Conservation (phyloP, 805 yeast species). For the Candida gorgasii region DNA sequence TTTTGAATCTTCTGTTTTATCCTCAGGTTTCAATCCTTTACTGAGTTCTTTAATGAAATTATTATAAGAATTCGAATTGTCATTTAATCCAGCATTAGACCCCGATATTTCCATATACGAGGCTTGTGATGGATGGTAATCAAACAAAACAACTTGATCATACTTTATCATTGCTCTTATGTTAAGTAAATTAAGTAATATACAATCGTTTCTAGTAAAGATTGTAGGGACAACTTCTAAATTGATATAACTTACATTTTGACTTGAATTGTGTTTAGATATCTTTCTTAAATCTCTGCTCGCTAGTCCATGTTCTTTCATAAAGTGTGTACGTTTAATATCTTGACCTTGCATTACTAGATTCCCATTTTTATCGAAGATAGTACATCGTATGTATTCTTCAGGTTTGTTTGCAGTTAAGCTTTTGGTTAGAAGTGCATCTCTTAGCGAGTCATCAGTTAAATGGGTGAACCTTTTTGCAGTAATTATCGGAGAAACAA, state of each 20-base stretch:
- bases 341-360: constrained; percentile 48
- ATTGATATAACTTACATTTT: constrained; percentile 21
- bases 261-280: constrained; percentile 29
- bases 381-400: constrained; percentile 47
- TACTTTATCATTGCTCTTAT: constrained; percentile 53
- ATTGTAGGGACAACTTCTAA: constrained; percentile 60
- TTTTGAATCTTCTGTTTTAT: constrained; percentile 13
- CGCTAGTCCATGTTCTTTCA: constrained; percentile 46
- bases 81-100: constrained; percentile 41
- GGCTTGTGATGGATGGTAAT: constrained; percentile 20
- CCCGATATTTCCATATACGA: constrained; percentile 8
- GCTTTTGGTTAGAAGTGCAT: constrained; percentile 23
- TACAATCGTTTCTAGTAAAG: constrained; percentile 47
- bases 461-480: not conserved
- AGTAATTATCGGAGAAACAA: too few species aligned
- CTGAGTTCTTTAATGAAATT: constrained; percentile 46
- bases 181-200: constrained; percentile 49
- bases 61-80: constrained; percentile 41
- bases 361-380: constrained; percentile 48
- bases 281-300: constrained; percentile 63
- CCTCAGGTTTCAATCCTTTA: constrained; percentile 32
- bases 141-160: constrained; percentile 53
- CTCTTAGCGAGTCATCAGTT: constrained; percentile 13
- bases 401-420: constrained; percentile 20
- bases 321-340: constrained; percentile 41